phyloP scores from a whole-genome alignment of 306 rosid species.

The Prinsepia uniflora region DNA sequence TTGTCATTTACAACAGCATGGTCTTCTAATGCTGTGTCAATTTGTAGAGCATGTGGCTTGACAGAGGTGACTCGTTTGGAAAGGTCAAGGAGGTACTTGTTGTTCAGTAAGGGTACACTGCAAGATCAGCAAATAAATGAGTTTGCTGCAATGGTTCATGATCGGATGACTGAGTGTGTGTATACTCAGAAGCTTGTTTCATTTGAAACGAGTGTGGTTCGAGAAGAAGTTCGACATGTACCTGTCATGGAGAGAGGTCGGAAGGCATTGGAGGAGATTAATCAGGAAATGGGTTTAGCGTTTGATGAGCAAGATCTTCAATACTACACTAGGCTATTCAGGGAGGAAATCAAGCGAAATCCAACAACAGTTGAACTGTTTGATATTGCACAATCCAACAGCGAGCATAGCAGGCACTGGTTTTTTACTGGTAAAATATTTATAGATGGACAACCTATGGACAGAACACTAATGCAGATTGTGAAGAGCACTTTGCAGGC shows the following conservation, averaged over 20 bases:
- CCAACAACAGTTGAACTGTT: conserved; percentile 84
- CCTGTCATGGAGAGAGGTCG: conserved; percentile 80
- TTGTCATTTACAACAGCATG: conserved; percentile 87
- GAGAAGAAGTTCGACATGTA: conserved; percentile 56
- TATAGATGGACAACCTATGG: conserved; percentile 68
- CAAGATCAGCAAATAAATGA: conserved; percentile 54
- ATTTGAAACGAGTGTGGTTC: conserved; percentile 56
- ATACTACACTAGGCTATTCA: conserved; percentile 73
- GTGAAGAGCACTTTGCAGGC: conserved; percentile 83
- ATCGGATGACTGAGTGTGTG: conserved; percentile 86
- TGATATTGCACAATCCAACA: conserved; percentile 92
- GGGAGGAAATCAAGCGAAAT: conserved; percentile 70
- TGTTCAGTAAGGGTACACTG: conserved; percentile 44
- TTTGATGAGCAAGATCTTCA: conserved; percentile 89
- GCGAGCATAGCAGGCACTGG: conserved; percentile 95
- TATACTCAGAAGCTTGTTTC: conserved; percentile 59
- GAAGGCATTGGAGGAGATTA: conserved; percentile 80
- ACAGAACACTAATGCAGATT: conserved; percentile 78
- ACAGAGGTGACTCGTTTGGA: conserved; percentile 80
- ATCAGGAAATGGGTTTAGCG: conserved; percentile 77
- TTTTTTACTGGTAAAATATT: conserved; percentile 76
- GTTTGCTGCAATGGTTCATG: conserved; percentile 75
- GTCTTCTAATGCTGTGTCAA: conserved; percentile 89
- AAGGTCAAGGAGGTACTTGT: conserved; percentile 78
- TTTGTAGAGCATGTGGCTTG: conserved; percentile 84